A percentile compares a stretch with the other conserved stretches of the same genome.
These are phyloP conservation scores for Hemisphaericaspora xylofermentans DNA, from an alignment of 1,139 yeast species.

Conservation along the genomic window DNA sequence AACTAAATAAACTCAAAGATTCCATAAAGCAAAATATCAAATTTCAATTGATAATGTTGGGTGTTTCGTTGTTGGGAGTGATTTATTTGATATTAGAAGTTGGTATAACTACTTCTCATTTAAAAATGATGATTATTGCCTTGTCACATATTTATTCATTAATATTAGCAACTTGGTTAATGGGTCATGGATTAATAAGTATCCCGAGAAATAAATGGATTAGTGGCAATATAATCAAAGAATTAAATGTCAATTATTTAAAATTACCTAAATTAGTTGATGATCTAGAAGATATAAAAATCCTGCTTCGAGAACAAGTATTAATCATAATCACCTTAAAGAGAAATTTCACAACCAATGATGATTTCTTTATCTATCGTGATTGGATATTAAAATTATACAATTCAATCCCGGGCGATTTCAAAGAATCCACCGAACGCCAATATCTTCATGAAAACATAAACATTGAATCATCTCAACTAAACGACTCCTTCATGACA, in stretches of 20 bases:
- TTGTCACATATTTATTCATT: slow-evolving; percentile 78
- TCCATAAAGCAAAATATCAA: slow-evolving; percentile 57
- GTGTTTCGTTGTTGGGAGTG: slow-evolving; percentile 52
- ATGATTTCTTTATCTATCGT: slow-evolving; percentile 33
- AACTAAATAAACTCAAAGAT: slow-evolving; percentile 47
- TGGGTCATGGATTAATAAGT: slow-evolving; percentile 78
- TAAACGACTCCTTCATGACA: slow-evolving; percentile 34
- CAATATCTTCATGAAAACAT: slow-evolving; percentile 26
- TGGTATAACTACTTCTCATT: slow-evolving; percentile 56
- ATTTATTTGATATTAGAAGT: slow-evolving; percentile 61
- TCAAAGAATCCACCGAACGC: slow-evolving; percentile 35
- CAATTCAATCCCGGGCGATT: slow-evolving; percentile 34
- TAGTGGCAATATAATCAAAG: slow-evolving; percentile 40
- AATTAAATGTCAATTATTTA: slow-evolving; percentile 47
- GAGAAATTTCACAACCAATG: slow-evolving; percentile 35
- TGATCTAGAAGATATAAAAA: slow-evolving; percentile 61
- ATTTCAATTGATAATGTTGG: slow-evolving; percentile 60
- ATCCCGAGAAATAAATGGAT: slow-evolving; percentile 63
- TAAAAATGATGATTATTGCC: slow-evolving; percentile 72
- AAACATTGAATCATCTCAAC: slow-evolving; percentile 33
- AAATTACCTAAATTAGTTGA: slow-evolving; percentile 62
- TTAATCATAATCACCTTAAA: slow-evolving; percentile 55
- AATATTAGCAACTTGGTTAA: slow-evolving; percentile 73
- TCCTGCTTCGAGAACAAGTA: slow-evolving; percentile 63
- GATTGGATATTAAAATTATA: slow-evolving; percentile 44